Percentiles rank a stretch among this genome's conserved stretches.
phyloP scores from a whole-genome alignment of 352 stramenopile genomes.

The Phytophthora sp. region DNA sequence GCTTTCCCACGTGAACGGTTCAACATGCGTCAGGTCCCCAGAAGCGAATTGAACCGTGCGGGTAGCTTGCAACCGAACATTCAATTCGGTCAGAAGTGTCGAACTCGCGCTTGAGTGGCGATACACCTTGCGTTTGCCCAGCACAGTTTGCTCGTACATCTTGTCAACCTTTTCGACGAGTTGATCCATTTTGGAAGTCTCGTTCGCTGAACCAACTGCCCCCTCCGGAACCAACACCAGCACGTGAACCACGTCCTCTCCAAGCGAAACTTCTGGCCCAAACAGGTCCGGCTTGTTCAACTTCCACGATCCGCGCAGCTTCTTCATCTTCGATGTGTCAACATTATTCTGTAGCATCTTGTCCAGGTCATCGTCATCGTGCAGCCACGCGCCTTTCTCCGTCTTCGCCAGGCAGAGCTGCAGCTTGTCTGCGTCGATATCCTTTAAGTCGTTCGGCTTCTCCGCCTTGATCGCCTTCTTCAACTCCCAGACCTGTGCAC shows the following conservation, averaged over 20 bases:
- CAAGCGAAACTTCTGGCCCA: no score
- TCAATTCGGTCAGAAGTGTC: conserved; percentile 5
- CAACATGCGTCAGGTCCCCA: conserved; percentile 18
- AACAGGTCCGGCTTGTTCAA: no score
- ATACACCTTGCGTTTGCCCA: conserved; percentile 11
- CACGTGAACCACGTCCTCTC: neutral
- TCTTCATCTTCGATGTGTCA: no score
- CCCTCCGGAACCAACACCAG: neutral
- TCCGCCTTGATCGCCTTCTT: no score
- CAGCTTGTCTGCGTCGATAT: no score
- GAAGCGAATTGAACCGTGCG: conserved; percentile 3
- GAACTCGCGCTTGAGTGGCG: conserved; percentile 10
- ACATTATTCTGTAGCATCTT: no score
- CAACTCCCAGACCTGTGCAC: no score
- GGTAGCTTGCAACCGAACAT: conserved; percentile 9
- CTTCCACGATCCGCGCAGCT: no score
- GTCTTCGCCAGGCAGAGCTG: no score
- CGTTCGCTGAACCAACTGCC: conserved; percentile 3
- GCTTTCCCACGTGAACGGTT: conserved; percentile 27
- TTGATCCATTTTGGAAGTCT: conserved; percentile 7
- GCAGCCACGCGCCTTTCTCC: no score
- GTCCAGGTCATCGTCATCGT: no score
- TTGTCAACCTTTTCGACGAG: conserved; percentile 8
- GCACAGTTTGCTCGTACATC: conserved; percentile 14
- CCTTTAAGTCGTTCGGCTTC: no score